Conservation (phyloP, 2,329 filamentous ascomycete genomes). For the Verticillium longisporum region DNA sequence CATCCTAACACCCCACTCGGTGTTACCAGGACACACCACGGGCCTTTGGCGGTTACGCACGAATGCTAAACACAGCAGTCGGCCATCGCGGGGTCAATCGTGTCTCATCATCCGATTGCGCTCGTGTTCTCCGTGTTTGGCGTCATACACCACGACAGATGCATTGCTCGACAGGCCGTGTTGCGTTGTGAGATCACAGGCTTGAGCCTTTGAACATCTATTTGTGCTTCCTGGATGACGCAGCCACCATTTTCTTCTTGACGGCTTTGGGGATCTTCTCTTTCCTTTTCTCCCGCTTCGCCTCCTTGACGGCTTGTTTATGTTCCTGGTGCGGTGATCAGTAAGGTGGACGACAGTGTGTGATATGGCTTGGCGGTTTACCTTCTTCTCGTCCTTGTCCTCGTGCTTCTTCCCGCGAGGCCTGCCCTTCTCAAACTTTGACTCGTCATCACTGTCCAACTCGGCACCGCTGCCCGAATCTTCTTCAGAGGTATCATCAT, state of each 20-base stretch:
- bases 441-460: constrained; percentile 40
- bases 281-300: constrained; percentile 86
- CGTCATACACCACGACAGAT: too few relatives aligned
- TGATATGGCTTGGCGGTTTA: constrained; percentile 19
- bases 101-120: constrained; percentile 42
- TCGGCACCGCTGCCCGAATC: constrained; percentile 43
- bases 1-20: constrained; percentile 31
- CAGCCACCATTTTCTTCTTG: constrained; percentile 79
- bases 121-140: neutral
- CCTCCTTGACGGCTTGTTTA: constrained; percentile 88
- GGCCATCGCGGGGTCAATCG: constrained; percentile 8
- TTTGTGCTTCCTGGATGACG: constrained; percentile 57
- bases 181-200: neutral
- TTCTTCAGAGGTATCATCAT: constrained; percentile 13
- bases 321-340: constrained; percentile 40
- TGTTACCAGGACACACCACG: constrained; percentile 29
- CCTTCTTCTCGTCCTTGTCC: constrained; percentile 85
- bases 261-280: constrained; percentile 95
- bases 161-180: too few relatives aligned
- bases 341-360: neutral
- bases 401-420: constrained; percentile 81
- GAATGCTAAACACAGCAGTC: constrained; percentile 14
- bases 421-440: constrained; percentile 54
- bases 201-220: constrained; percentile 20
- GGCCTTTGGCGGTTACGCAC: constrained; percentile 30